A percentile compares a stretch with the other conserved stretches of the same genome.
Evolutionary conservation across 2,329 filamentous ascomycete species (phyloP).

Genomic region (Colletotrichum theobromicola): DNA sequence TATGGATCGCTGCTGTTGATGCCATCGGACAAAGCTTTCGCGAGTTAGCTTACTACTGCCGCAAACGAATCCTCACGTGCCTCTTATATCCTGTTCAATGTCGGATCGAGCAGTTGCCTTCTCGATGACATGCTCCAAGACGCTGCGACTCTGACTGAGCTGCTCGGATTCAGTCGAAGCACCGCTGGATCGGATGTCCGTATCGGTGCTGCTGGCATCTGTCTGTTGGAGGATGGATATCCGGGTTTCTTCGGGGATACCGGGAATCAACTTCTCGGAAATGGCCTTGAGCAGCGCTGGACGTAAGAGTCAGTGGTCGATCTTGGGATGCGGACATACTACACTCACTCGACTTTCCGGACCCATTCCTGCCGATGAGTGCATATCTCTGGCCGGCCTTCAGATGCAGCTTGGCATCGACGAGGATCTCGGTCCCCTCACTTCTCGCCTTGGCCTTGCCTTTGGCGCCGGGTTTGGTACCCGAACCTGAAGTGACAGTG

Average conservation of each 20-base stretch:
- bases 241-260: slow-evolving; percentile 69
- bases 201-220: slow-evolving; percentile 37
- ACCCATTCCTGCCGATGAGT: slow-evolving; percentile 80
- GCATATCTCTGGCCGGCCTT: slow-evolving; percentile 80
- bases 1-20: slow-evolving; percentile 64
- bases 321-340: slow-evolving; percentile 23
- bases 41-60: neutral
- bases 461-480: slow-evolving; percentile 50
- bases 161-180: neutral
- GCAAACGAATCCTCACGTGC: slow-evolving; percentile 37
- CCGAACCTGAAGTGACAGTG: slow-evolving; percentile 59
- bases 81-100: slow-evolving; percentile 64
- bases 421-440: slow-evolving; percentile 70
- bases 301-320: neutral
- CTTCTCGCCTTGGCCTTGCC: slow-evolving; percentile 50
- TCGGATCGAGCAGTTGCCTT: slow-evolving; percentile 60
- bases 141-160: slow-evolving; percentile 37
- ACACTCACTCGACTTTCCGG: slow-evolving; percentile 75
- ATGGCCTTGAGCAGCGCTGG: slow-evolving; percentile 75
- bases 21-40: slow-evolving; percentile 61
- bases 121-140: slow-evolving; percentile 73
- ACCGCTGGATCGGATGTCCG: slow-evolving; percentile 21
- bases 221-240: slow-evolving; percentile 76
- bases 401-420: slow-evolving; percentile 71
- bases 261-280: slow-evolving; percentile 79